A percentile compares a stretch with the other conserved stretches of the same genome.
Evolutionary conservation across 192 early-diverging fungal species (phyloP).

Genomic region (Helicostylum pulchrum): DNA sequence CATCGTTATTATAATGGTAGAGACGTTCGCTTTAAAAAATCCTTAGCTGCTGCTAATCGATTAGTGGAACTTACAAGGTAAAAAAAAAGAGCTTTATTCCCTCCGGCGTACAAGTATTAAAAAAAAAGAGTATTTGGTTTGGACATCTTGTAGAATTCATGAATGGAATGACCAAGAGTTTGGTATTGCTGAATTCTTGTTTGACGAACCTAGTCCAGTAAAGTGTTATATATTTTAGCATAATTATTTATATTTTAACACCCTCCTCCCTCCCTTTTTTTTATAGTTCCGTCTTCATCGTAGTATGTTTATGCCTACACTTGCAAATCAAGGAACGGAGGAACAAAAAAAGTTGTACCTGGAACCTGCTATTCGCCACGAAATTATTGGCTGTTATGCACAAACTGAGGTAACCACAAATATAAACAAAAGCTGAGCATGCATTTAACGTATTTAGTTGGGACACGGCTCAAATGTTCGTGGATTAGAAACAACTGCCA

Average conservation of each 20-base stretch:
- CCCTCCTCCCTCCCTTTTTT: neutral
- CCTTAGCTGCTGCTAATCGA: slow-evolving; percentile 56
- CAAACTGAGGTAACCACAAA: slow-evolving; percentile 73
- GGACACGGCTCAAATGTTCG: slow-evolving; percentile 83
- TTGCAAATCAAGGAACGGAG: slow-evolving; percentile 66
- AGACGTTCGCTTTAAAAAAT: slow-evolving; percentile 58
- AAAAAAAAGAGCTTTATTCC: neutral
- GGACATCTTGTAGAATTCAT: slow-evolving; percentile 31
- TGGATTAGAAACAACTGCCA: slow-evolving; percentile 88
- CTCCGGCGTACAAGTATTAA: neutral
- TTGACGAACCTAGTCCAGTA: slow-evolving; percentile 61
- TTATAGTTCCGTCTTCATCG: slow-evolving; percentile 65
- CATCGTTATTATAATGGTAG: slow-evolving; percentile 68
- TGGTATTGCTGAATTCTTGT: slow-evolving; percentile 45
- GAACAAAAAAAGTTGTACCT: slow-evolving; percentile 78
- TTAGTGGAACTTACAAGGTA: slow-evolving; percentile 59
- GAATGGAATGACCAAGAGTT: slow-evolving; percentile 55
- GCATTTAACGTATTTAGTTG: slow-evolving; percentile 17
- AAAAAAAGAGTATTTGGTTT: neutral
- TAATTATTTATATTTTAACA: neutral
- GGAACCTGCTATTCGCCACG: slow-evolving; percentile 63
- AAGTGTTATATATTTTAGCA: neutral
- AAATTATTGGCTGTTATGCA: slow-evolving; percentile 86
- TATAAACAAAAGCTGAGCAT: neutral
- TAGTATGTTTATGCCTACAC: slow-evolving; percentile 81